Base-by-base conservation (phyloP, 495 filamentous ascomycete species). In the Aspergillus conjunctus region DNA sequence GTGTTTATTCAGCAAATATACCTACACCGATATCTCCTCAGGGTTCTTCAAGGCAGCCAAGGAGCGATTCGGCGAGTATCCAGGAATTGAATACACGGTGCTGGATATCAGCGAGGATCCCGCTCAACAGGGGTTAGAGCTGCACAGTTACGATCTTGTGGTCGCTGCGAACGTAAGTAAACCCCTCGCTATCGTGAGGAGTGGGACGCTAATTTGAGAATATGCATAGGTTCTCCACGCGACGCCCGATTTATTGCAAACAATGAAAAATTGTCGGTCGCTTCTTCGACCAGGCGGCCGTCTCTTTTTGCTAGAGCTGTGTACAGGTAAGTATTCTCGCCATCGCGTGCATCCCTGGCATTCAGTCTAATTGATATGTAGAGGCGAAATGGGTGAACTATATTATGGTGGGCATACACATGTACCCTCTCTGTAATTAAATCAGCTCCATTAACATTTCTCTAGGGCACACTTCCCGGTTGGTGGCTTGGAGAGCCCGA, bases 21-120 rank as follows among this genome's bases (percentile, higher is more conserved):
- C 63, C 0, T 81, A 68, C 48, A 81, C 79, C 6, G 79, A 82
- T 43, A 69, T 79, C 14, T 80, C 78, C 0, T 58, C 72, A 7
- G 75, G 69, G 0, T 80, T 80, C 59, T 65, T 80, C n/a, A 52
- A 53, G 0, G 45, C 66, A 15, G 78, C 78, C 1, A 63, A 74
- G 45, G 73, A 81, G 32, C 58, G 68, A 6, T 71, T 75, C 50
- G 56, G 51, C n/a, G 58, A 53, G 0, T 51, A 62, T 7, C 30
- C 51, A 17, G 56, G 41, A 2, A 57, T 76, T 0, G 45, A 68
- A 4, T 80, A 46, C 51, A 43, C 26, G n/a, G 14, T 33, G 3
- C 51, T 60, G 1, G 58, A 60, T 34, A 49, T 60, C 17, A 54
- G 46, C 2, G 15, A 9, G 4, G 41, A 53, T 21, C 51, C 43